Evolutionary conservation across 2,329 filamentous ascomycete genomes (phyloP), one percentile per base, ranked within the genome.

Genomic region (Gaeumannomyces sp.): DNA sequence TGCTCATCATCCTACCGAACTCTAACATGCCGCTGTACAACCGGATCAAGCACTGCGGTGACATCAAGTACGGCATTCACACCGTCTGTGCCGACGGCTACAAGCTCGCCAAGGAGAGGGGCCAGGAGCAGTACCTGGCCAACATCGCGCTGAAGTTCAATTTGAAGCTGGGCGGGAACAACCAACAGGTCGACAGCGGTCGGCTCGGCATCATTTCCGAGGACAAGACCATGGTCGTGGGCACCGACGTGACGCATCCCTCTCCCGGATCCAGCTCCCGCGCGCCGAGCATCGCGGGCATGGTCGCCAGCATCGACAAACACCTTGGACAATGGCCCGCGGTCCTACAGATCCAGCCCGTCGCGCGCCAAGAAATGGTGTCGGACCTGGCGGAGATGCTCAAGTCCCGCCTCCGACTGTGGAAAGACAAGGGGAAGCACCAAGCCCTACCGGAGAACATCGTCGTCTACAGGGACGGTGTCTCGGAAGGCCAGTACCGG

Each of bases 161-260:
- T 71, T 78, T 94, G 60, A 96, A 95, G 75, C 80, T 87, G 35
- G 90, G 90, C 1, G 91, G 91, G 0, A 76, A 82, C 19, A 93
- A 94, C 71, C 91, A 96, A 72, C 77, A 76, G 11, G 10, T 61
- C 22, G 60, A 61, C 1, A 13, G 22, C n/a, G 25, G 19, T 1
- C 33, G 19, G 1, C 33, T 28, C 28, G 59, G 29, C 28, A 22
- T 61, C 27, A 45, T 61, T 5, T 35, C 13, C 14, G 81, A 89
- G 53, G 85, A 84, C 1, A 88, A 88, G 70, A 96, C 92, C 0
- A 97, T 97, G 88, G 78, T 97, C 1, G 86, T 96, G 11, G 93
- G 93, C 0, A 89, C 95, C 69, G 93, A 97, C 71, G 93, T 97
- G 1, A 96, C 92, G 0, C 93, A 97, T 71, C 93, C 93, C 0